Evolutionary conservation across 1,139 yeast species (phyloP).

Genomic region (Pichia inconspicua): DNA sequence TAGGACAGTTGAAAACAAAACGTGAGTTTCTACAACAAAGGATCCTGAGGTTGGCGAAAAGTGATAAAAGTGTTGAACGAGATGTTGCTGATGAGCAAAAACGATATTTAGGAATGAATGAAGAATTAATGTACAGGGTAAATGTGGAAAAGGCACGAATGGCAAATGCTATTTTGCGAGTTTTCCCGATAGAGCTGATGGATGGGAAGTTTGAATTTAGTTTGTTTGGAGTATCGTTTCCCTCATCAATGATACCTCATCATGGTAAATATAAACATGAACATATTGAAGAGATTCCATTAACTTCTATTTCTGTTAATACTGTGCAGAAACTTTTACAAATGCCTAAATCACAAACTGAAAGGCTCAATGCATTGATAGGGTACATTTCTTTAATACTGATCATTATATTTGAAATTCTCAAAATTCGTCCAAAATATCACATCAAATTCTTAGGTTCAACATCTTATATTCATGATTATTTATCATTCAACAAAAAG

Average conservation of each 20-base stretch:
- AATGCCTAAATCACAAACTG: constrained; percentile 12
- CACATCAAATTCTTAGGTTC: constrained; percentile 46
- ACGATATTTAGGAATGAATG: neutral
- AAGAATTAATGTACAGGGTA: constrained; percentile 1
- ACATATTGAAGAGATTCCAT: constrained; percentile 3
- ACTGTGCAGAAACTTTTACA: constrained; percentile 12
- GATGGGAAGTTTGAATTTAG: constrained; percentile 27
- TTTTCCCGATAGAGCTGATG: constrained; percentile 16
- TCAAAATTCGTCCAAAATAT: constrained; percentile 42
- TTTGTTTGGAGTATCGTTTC: constrained; percentile 27
- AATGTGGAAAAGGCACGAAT: constrained; percentile 16
- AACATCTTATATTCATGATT: constrained; percentile 43
- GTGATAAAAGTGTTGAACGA: neutral
- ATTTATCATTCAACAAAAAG: constrained; percentile 29
- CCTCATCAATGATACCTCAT: constrained; percentile 13
- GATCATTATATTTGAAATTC: constrained; percentile 34
- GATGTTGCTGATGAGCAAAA: neutral
- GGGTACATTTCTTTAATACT: constrained; percentile 43
- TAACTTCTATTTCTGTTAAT: constrained; percentile 4
- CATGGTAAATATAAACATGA: neutral
- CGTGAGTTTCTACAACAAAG: neutral
- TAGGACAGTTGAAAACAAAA: neutral
- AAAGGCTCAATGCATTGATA: constrained; percentile 40
- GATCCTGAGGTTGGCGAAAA: neutral
- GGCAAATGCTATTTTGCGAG: constrained; percentile 8